phyloP scores from a whole-genome alignment of 192 early-diverging fungal genomes.

The Coemansia sp. region DNA sequence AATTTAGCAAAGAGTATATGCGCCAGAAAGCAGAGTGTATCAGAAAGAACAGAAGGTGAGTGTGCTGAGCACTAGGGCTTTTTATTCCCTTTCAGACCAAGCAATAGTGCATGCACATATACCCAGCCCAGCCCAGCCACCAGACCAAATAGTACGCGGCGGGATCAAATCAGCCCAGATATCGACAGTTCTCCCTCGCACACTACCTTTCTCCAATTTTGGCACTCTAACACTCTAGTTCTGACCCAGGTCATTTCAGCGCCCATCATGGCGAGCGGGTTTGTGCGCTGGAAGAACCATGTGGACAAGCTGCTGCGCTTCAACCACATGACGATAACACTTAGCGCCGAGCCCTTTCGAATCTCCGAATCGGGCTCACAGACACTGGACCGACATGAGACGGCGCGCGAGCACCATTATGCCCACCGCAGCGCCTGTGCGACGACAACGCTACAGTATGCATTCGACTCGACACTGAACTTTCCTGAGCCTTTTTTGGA shows the following conservation, averaged over 20 bases:
- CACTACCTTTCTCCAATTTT: not conserved
- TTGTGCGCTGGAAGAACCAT: constrained; percentile 54
- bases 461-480: constrained; percentile 49
- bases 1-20: not conserved
- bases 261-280: constrained; percentile 46
- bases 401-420: constrained; percentile 18
- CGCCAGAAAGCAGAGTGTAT: not conserved
- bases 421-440: constrained; percentile 14
- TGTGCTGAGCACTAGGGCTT: not conserved
- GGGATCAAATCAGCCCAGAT: not conserved
- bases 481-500: constrained; percentile 52
- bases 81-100: not conserved
- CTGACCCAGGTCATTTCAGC: constrained; percentile 13
- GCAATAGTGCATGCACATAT: too few relatives aligned
- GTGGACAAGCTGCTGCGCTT: constrained; percentile 53
- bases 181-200: not conserved
- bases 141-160: not conserved
- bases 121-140: not conserved
- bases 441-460: constrained; percentile 52
- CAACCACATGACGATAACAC: constrained; percentile 56
- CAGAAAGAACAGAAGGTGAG: not conserved
- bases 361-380: constrained; percentile 26
- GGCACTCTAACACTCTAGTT: not conserved
- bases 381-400: constrained; percentile 1
- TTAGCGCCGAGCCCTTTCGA: constrained; percentile 42